Evolutionary conservation across 2,329 filamentous ascomycete species (phyloP).

Genomic region (Falciphora oryzae): DNA sequence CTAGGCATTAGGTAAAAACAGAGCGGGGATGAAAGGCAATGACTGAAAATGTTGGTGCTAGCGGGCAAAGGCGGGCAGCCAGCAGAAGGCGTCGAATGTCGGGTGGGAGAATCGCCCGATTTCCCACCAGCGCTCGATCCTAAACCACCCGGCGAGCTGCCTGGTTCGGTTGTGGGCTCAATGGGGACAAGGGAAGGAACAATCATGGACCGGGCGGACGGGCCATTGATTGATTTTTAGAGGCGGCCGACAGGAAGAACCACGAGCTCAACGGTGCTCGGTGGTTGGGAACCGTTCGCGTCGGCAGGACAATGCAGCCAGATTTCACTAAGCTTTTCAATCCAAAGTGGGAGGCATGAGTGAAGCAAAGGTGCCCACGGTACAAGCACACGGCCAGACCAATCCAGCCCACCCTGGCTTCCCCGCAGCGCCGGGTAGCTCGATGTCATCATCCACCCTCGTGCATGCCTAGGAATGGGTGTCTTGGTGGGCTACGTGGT

Average conservation of each 20-base stretch:
- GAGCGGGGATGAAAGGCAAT: not conserved
- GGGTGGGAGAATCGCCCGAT: not conserved
- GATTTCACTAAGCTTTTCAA: not conserved
- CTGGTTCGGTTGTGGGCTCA: not conserved
- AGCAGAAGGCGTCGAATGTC: not conserved
- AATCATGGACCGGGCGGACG: not conserved
- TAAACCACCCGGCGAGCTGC: no score
- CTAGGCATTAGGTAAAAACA: not conserved
- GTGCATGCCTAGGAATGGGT: not conserved
- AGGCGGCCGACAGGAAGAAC: not conserved
- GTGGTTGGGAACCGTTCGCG: not conserved
- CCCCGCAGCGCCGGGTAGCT: no score
- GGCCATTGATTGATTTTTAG: not conserved
- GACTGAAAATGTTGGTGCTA: not conserved
- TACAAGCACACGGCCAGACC: not conserved
- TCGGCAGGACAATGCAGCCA: not conserved
- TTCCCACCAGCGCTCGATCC: not conserved
- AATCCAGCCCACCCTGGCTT: not conserved
- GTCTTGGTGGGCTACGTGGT: not conserved
- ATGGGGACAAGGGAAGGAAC: not conserved
- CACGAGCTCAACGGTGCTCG: not conserved
- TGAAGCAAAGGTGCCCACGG: not conserved
- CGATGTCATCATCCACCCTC: not conserved
- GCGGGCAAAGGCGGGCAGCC: no score
- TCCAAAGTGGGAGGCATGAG: not conserved